Conservation (phyloP, 495 filamentous ascomycete species). For the Penicillium flavigenum region DNA sequence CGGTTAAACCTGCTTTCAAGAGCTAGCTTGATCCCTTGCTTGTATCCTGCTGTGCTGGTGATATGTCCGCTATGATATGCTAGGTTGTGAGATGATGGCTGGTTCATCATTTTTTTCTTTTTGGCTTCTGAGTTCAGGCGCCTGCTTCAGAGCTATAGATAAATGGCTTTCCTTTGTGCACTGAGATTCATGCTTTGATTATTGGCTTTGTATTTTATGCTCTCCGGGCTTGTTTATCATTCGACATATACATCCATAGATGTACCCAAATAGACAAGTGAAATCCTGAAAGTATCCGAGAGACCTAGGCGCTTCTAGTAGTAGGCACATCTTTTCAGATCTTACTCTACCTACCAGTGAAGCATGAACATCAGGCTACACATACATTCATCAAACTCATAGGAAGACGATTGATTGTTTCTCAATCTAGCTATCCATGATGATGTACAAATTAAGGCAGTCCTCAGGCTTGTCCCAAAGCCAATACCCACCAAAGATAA, state of each 20-base stretch:
- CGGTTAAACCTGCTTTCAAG: conserved; percentile 26
- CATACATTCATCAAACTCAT: neutral
- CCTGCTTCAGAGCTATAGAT: neutral
- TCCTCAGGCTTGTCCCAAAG: neutral
- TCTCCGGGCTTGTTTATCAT: neutral
- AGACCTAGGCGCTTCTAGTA: too few relatives aligned
- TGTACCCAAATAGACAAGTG: neutral
- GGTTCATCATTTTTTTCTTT: conserved; percentile 1
- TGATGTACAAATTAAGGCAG: neutral
- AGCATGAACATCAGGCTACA: neutral
- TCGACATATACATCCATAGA: too few relatives aligned
- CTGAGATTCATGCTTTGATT: neutral
- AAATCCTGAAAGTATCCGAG: too few relatives aligned
- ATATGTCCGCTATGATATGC: neutral
- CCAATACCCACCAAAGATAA: conserved; percentile 5
- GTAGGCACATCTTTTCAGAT: too few relatives aligned
- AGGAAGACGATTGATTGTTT: neutral
- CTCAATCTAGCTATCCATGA: neutral
- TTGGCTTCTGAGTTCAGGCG: neutral
- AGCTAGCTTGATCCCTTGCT: neutral
- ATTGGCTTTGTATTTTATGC: neutral
- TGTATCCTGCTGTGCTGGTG: neutral
- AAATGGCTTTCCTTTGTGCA: neutral
- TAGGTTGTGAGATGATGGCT: conserved; percentile 1
- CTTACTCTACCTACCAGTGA: neutral